phyloP scores from a whole-genome alignment of 192 early-diverging fungal species.

The Coemansia nantahalensis region DNA sequence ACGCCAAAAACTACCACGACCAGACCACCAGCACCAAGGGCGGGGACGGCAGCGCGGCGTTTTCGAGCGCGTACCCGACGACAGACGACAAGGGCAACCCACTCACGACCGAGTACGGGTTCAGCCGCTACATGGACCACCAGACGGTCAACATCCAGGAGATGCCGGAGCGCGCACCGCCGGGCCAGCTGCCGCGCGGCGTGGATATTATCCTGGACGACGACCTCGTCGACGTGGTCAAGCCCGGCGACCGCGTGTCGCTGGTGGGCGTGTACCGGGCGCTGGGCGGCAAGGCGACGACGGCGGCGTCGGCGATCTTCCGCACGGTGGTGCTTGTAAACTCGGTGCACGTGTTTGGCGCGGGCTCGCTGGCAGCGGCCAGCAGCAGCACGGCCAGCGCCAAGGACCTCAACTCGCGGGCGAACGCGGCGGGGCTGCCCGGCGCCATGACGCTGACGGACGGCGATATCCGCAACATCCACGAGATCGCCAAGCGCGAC shows the following conservation, averaged over 20 bases:
- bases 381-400: conserved; percentile 7
- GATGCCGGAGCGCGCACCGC: conserved; percentile 97
- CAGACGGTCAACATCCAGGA: conserved; percentile 95
- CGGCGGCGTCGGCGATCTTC: conserved; percentile 78
- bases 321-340: conserved; percentile 90
- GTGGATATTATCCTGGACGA: conserved; percentile 94
- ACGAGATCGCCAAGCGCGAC: conserved; percentile 63
- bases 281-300: conserved; percentile 75
- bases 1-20: conserved; percentile 84
- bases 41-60: conserved; percentile 24
- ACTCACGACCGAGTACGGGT: conserved; percentile 91
- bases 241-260: conserved; percentile 95
- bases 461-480: conserved; percentile 84
- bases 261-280: conserved; percentile 92
- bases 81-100: conserved; percentile 90
- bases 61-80: conserved; percentile 87
- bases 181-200: conserved; percentile 89
- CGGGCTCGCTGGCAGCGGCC: conserved; percentile 71
- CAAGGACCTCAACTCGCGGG: conserved; percentile 21
- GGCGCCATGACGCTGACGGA: conserved; percentile 74
- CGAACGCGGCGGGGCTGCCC: conserved; percentile 25
- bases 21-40: conserved; percentile 68
- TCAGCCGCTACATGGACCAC: conserved; percentile 84
- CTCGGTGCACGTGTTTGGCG: conserved; percentile 70
- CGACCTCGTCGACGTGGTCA: conserved; percentile 92